Evolutionary conservation across 352 stramenopile species (phyloP), one percentile per base, ranked within the genome.

Genomic region (Phytopythium kandeliae): DNA sequence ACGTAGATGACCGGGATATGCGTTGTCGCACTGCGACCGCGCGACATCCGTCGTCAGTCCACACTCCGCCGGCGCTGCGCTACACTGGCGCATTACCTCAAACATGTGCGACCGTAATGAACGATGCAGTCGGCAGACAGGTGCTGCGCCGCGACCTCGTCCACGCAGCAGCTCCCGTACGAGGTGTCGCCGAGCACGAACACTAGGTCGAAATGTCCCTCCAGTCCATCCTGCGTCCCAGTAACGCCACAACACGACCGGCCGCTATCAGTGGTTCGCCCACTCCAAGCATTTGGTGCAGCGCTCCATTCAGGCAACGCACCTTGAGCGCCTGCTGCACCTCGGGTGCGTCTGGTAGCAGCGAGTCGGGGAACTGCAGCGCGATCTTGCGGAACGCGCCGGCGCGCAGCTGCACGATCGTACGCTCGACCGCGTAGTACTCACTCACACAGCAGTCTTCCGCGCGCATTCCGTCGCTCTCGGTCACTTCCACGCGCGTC

Each of bases 181-280:
- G 93, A 98, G 10, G 96, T 98, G 64, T 98, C 96, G 21, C 96
- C 96, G 15, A 98, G 65, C 25, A 98, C 78, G 56, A 98, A 98
- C 21, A 98, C 74, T 33, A 79, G 79, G 48, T 87, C 65, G 57
- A 26, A 56, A 16, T 86, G 63, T 13, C 63, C 58, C 10, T 60
- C 43, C 6, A 80, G 59, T 12, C 65, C 47, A 25, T 78, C 57
- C 57, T 81, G 28, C 28, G 4, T 31, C 28, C 49, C 37, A 56
- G 37, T 40, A 51, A 24, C 22, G 17, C 2, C 33, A 50, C 28
- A n/a, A n/a, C 24, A 34, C 36, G 22, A 30, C 52, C 47, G 9
- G 35, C 30, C 34, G 33, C 25, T 43, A 50, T 47, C 33, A 52
- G 54, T 25, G 2, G n/a, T n/a, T n/a, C n/a, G n/a, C n/a, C n/a